phyloP scores from a whole-genome alignment of 169 alveolate species.

The Pseudocohnilembus persalinus region DNA sequence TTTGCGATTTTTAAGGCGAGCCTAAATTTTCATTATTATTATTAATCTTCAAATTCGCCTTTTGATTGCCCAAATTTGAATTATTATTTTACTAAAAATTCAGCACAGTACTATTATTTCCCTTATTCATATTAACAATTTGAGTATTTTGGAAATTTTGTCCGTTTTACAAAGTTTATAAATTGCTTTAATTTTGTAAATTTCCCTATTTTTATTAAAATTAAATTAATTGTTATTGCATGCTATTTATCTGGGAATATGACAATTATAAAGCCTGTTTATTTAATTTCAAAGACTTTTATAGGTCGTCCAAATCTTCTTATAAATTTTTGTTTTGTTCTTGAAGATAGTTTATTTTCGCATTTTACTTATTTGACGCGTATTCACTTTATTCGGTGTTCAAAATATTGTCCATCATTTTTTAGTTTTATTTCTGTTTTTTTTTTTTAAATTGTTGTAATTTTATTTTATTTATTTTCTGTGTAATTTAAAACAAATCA shows the following conservation, averaged over 20 bases:
- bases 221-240: too few relatives aligned
- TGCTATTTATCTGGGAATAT: not conserved
- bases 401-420: slow-evolving; percentile 21
- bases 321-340: slow-evolving; percentile 13
- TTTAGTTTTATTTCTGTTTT: not conserved
- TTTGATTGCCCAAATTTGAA: too few relatives aligned
- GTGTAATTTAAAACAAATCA: too few relatives aligned
- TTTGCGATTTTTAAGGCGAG: not conserved
- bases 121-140: not conserved
- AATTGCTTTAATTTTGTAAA: too few relatives aligned
- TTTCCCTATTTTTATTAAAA: too few relatives aligned
- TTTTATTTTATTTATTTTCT: too few relatives aligned
- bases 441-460: too few relatives aligned
- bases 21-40: not conserved
- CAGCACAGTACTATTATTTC: not conserved
- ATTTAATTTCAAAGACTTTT: slow-evolving; percentile 13
- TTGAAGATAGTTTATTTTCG: slow-evolving; percentile 15
- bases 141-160: not conserved
- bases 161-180: too few relatives aligned
- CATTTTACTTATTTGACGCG: slow-evolving; percentile 7
- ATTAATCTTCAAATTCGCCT: not conserved
- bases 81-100: too few relatives aligned
- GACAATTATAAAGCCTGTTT: slow-evolving; percentile 20
- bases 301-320: slow-evolving; percentile 21
- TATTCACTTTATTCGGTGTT: slow-evolving; percentile 9